phyloP scores from a whole-genome alignment of 2,329 filamentous ascomycete species.

The Pseudogymnoascus sp. region DNA sequence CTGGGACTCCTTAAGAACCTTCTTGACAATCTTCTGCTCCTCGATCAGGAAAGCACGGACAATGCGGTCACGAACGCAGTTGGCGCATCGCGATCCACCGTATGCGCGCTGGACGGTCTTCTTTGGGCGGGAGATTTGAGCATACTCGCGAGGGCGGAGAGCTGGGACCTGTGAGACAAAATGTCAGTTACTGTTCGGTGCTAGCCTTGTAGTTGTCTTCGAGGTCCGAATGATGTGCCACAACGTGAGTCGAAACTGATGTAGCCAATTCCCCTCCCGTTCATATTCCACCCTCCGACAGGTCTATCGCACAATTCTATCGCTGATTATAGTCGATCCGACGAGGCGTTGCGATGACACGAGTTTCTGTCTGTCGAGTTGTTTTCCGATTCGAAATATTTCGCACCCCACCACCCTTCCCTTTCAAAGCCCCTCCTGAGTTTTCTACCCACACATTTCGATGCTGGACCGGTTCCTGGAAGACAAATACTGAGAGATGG shows the following conservation, averaged over 20 bases:
- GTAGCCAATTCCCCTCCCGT: not conserved
- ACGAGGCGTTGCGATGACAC: not conserved
- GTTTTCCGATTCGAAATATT: constrained; percentile 1
- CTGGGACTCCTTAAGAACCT: constrained; percentile 97
- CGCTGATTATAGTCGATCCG: not conserved
- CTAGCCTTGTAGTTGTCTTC: not conserved
- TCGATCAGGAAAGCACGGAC: constrained; percentile 98
- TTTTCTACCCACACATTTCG: not conserved
- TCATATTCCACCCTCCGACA: not conserved
- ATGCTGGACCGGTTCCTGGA: not conserved
- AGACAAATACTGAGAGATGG: constrained; percentile 11
- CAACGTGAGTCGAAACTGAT: not conserved
- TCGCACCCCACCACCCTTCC: not conserved
- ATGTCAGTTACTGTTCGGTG: constrained; percentile 25
- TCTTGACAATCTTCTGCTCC: constrained; percentile 99
- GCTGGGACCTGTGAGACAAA: constrained; percentile 63
- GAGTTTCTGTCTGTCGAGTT: not conserved
- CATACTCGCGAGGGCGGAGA: constrained; percentile 96
- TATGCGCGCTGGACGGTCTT: constrained; percentile 99
- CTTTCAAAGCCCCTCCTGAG: not conserved
- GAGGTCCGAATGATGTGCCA: not conserved
- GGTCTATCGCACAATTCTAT: not conserved
- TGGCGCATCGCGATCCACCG: constrained; percentile 95
- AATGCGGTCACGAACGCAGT: constrained; percentile 96
- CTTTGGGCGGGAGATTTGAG: constrained; percentile 93